These are phyloP conservation scores for Rubroshorea leprosula DNA, from an alignment of 345 rosid genomes.

Conservation along the genomic window DNA sequence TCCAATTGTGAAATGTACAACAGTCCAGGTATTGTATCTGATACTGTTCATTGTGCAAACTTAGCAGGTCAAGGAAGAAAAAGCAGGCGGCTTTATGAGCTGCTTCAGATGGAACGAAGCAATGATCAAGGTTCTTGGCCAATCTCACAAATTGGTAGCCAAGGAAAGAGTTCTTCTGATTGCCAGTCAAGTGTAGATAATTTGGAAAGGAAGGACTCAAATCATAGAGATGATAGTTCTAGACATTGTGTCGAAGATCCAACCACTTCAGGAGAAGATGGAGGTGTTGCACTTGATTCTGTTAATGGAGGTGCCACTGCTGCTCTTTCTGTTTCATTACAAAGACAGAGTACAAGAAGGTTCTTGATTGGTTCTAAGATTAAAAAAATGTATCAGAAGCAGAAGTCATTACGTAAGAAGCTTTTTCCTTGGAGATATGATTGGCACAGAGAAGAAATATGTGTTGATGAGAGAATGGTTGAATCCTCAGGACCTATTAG, in stretches of 20 bases:
- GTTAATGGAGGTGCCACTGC: slow-evolving; percentile 24
- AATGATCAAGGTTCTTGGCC: slow-evolving; percentile 31
- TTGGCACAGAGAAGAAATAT: slow-evolving; percentile 85
- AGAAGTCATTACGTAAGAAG: slow-evolving; percentile 79
- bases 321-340: slow-evolving; percentile 33
- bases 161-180: slow-evolving; percentile 21
- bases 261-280: slow-evolving; percentile 72
- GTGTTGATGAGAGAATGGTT: slow-evolving; percentile 50
- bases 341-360: slow-evolving; percentile 48
- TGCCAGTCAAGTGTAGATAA: slow-evolving; percentile 26
- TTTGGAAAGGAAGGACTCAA: slow-evolving; percentile 25
- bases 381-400: slow-evolving; percentile 63
- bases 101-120: slow-evolving; percentile 68
- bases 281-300: slow-evolving; percentile 34
- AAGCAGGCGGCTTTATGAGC: slow-evolving; percentile 82
- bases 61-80: slow-evolving; percentile 52
- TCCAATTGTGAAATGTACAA: slow-evolving; percentile 19
- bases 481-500: slow-evolving; percentile 68
- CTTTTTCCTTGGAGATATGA: slow-evolving; percentile 97
- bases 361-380: slow-evolving; percentile 61
- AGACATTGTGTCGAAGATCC: slow-evolving; percentile 50
- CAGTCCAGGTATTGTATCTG: slow-evolving; percentile 24
- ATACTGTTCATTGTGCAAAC: slow-evolving; percentile 34
- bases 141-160: slow-evolving; percentile 22
- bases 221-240: slow-evolving; percentile 29